Conservation (phyloP, 495 filamentous ascomycete genomes). For the Trichocladium antarcticum region DNA sequence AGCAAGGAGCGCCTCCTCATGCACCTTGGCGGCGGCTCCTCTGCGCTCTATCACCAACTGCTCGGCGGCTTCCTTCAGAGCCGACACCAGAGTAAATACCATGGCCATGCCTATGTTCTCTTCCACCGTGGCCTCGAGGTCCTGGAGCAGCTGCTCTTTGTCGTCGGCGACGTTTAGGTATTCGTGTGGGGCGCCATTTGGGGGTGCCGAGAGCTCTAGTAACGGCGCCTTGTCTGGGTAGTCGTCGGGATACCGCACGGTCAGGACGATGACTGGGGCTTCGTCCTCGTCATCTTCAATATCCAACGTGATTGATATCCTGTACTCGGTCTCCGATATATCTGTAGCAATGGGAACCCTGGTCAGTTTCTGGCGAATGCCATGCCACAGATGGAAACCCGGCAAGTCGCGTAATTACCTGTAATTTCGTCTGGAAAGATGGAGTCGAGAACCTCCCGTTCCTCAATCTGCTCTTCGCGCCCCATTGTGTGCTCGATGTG, state of each 20-base stretch:
- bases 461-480: conserved; percentile 85
- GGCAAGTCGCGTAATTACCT: conserved; percentile 42
- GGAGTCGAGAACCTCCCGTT: conserved; percentile 92
- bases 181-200: conserved; percentile 54
- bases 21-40: conserved; percentile 47
- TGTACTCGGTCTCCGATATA: conserved; percentile 75
- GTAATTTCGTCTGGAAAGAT: conserved; percentile 98
- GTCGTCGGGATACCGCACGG: conserved; percentile 70
- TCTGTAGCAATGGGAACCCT: conserved; percentile 43
- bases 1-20: conserved; percentile 54
- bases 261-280: conserved; percentile 58
- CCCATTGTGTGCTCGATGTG: conserved; percentile 52
- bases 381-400: background rate
- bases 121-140: conserved; percentile 57
- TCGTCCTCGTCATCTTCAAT: conserved; percentile 45
- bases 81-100: conserved; percentile 81
- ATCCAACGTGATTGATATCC: conserved; percentile 72
- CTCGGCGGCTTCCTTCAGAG: conserved; percentile 82
- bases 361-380: no score
- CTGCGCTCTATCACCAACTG: conserved; percentile 57
- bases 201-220: conserved; percentile 62
- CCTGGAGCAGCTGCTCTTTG: conserved; percentile 55
- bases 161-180: conserved; percentile 50
- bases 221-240: conserved; percentile 81
- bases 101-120: conserved; percentile 97